phyloP scores from a whole-genome alignment of 805 yeast genomes.

The Yarrowia sp. region DNA sequence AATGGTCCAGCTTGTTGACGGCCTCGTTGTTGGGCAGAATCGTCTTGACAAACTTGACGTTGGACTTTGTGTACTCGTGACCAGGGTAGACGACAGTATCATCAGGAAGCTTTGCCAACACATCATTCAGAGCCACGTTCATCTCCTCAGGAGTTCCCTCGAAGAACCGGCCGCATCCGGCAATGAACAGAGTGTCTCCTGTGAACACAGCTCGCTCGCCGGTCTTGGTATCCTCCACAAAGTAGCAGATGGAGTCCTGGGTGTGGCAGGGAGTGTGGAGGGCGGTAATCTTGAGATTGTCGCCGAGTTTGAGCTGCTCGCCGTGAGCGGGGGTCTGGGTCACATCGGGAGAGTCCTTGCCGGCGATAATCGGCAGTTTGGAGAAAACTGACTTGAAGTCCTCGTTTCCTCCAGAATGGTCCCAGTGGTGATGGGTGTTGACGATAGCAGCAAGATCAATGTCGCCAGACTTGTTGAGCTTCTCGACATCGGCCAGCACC shows the following conservation, averaged over 20 bases:
- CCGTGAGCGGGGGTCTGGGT: constrained; percentile 71
- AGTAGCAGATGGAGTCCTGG: constrained; percentile 92
- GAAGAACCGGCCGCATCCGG: constrained; percentile 97
- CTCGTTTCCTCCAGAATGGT: constrained; percentile 88
- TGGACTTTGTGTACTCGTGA: constrained; percentile 90
- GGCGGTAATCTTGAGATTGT: constrained; percentile 70
- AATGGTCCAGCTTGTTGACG: constrained; percentile 61
- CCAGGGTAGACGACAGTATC: constrained; percentile 88
- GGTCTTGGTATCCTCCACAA: constrained; percentile 66
- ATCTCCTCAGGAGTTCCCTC: constrained; percentile 88
- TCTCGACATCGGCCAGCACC: constrained; percentile 57
- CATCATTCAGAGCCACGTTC: constrained; percentile 69
- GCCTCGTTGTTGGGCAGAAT: constrained; percentile 60
- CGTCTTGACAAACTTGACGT: constrained; percentile 76
- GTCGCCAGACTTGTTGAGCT: constrained; percentile 49
- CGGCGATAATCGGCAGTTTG: constrained; percentile 76
- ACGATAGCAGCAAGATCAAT: constrained; percentile 75
- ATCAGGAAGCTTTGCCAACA: constrained; percentile 66
- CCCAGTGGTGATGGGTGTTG: constrained; percentile 96
- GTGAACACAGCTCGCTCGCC: constrained; percentile 79
- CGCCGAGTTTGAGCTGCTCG: constrained; percentile 69
- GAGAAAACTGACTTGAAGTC: constrained; percentile 50
- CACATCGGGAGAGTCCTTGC: constrained; percentile 79
- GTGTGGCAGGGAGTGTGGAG: constrained; percentile 98
- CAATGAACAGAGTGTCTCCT: constrained; percentile 92